Percentiles rank a stretch among this genome's conserved stretches.
Conservation (phyloP, 1,139 yeast species). For the Pneumocystis carinii region DNA sequence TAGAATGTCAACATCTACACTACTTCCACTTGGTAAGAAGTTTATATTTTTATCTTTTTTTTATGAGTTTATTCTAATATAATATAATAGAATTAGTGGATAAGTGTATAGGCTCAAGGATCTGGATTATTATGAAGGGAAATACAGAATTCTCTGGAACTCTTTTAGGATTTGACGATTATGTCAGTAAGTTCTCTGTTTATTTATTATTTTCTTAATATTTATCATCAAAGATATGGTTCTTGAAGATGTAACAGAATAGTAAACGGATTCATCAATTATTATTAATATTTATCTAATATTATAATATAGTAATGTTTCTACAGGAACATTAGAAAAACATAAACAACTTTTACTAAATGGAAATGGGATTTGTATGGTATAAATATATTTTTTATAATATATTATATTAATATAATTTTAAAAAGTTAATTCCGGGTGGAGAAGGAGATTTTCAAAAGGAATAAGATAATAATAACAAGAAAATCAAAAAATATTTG, state of each 20-base stretch:
- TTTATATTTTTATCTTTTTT: background rate
- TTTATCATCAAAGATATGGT: constrained; percentile 41
- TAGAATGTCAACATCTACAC: background rate
- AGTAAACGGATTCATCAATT: constrained; percentile 12
- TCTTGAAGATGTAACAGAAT: constrained; percentile 64
- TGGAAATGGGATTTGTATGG: constrained; percentile 81
- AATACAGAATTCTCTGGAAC: constrained; percentile 61
- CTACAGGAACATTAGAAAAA: constrained; percentile 30
- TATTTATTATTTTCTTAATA: background rate
- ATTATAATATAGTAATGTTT: constrained; percentile 22
- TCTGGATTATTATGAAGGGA: constrained; percentile 64
- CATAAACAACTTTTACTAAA: constrained; percentile 63
- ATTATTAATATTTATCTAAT: background rate
- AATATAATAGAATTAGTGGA: constrained; percentile 58
- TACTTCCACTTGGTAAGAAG: background rate
- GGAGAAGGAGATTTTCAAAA: constrained; percentile 12
- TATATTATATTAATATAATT: background rate
- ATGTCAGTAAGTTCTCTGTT: constrained; percentile 37
- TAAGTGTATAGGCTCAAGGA: constrained; percentile 64
- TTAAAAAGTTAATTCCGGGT: constrained; percentile 13
- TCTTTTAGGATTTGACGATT: constrained; percentile 84
- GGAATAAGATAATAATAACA: constrained; percentile 6
- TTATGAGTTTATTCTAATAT: background rate
- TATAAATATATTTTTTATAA: constrained; percentile 17
- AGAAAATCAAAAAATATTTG: background rate